These are phyloP conservation scores for Amoeboaphelidium protococcarum DNA, from an alignment of 371 early-diverging fungal species.

Conservation along the genomic window DNA sequence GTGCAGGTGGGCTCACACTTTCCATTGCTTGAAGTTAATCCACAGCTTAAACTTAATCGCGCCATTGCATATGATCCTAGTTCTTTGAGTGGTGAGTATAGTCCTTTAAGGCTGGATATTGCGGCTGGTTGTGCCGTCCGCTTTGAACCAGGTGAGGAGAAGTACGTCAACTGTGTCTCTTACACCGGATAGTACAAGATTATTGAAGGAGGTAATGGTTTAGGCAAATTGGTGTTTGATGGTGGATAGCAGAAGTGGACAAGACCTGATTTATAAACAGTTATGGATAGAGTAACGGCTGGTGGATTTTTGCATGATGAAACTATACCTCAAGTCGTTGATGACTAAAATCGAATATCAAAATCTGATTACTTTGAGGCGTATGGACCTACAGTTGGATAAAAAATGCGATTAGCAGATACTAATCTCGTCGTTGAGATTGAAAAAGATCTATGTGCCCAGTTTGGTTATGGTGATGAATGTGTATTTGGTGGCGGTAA, in stretches of 20 bases:
- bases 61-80: conserved; percentile 43
- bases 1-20: conserved; percentile 80
- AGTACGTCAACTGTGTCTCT: conserved; percentile 43
- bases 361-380: conserved; percentile 52
- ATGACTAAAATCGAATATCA: conserved; percentile 26
- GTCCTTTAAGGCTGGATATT: conserved; percentile 69
- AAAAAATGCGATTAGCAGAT: conserved; percentile 57
- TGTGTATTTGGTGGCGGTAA: conserved; percentile 29
- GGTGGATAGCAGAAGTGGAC: conserved; percentile 30
- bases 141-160: conserved; percentile 43
- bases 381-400: conserved; percentile 75
- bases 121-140: conserved; percentile 30
- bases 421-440: conserved; percentile 54
- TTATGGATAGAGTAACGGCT: conserved; percentile 8
- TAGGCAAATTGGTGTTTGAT: too few relatives aligned
- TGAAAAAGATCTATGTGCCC: conserved; percentile 48
- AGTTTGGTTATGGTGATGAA: conserved; percentile 89
- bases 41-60: conserved; percentile 47
- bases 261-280: conserved; percentile 16
- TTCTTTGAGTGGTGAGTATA: too few relatives aligned
- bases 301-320: conserved; percentile 26
- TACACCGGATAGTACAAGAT: conserved; percentile 48
- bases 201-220: conserved; percentile 53
- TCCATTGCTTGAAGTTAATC: conserved; percentile 73
- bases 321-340: neutral